Conservation (phyloP, 176 grass and related monocot species). For the Guadua angustifolia region DNA sequence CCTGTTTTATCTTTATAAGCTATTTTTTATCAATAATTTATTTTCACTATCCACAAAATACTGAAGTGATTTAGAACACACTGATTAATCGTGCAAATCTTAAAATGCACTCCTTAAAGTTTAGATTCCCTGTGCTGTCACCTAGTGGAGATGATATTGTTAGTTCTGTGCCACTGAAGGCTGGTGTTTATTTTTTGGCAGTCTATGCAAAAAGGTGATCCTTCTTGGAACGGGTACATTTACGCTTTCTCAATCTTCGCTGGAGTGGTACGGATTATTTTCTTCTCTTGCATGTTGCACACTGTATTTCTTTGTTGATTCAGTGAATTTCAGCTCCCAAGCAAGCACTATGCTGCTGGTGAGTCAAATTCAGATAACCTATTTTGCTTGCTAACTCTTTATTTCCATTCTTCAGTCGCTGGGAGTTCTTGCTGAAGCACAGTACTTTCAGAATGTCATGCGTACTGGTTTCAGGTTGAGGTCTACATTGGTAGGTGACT, state of each 20-base stretch:
- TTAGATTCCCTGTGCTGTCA: constrained; percentile 5
- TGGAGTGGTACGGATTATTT: constrained; percentile 80
- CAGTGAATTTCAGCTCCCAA: constrained; percentile 32
- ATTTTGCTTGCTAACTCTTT: constrained; percentile 22
- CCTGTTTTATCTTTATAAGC: constrained; percentile 5
- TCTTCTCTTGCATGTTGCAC: constrained; percentile 30
- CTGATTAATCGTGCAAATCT: neutral
- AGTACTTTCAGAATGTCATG: constrained; percentile 99
- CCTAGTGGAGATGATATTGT: neutral
- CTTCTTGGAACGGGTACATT: constrained; percentile 82
- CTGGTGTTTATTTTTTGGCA: constrained; percentile 36
- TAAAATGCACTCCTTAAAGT: neutral
- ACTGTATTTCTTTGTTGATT: constrained; percentile 26
- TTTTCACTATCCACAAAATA: constrained; percentile 1
- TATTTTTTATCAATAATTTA: neutral
- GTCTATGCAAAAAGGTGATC: constrained; percentile 96
- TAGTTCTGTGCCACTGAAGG: constrained; percentile 21
- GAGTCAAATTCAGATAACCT: neutral
- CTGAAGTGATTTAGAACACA: constrained; percentile 4
- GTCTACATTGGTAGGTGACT: constrained; percentile 87
- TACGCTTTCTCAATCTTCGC: constrained; percentile 95
- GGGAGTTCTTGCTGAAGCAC: constrained; percentile 91
- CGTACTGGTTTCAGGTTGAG: constrained; percentile 92
- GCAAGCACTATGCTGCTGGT: neutral
- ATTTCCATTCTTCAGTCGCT: constrained; percentile 56